A percentile compares a stretch with the other conserved stretches of the same genome.
Evolutionary conservation across 129 eudicot species (phyloP).

Genomic region (Helianthus annuus): HanXRQr2.0-SUNRISE NC_035433.2:149465869-149466368

Average conservation of each 20-base stretch:
- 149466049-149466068: slow-evolving; percentile 71
- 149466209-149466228: slow-evolving; percentile 20
- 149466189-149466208: neutral
- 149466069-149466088: slow-evolving; percentile 81
- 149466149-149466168: slow-evolving; percentile 56
- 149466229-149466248: no score
- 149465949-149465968: slow-evolving; percentile 63
- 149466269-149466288: no score
- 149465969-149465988: slow-evolving; percentile 17
- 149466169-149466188: neutral
- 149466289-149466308: no score
- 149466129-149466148: slow-evolving; percentile 92
- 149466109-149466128: slow-evolving; percentile 82
- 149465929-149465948: slow-evolving; percentile 77
- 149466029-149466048: slow-evolving; percentile 7
- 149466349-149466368: no score
- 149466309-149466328: no score
- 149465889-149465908: slow-evolving; percentile 81
- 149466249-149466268: no score
- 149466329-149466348: no score
- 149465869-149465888: slow-evolving; percentile 86
- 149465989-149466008: slow-evolving; percentile 1
- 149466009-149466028: neutral
- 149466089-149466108: slow-evolving; percentile 81
- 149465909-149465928: slow-evolving; percentile 71